phyloP scores from a whole-genome alignment of 2,329 filamentous ascomycete genomes.

The Calonectria hawksworthii region DNA sequence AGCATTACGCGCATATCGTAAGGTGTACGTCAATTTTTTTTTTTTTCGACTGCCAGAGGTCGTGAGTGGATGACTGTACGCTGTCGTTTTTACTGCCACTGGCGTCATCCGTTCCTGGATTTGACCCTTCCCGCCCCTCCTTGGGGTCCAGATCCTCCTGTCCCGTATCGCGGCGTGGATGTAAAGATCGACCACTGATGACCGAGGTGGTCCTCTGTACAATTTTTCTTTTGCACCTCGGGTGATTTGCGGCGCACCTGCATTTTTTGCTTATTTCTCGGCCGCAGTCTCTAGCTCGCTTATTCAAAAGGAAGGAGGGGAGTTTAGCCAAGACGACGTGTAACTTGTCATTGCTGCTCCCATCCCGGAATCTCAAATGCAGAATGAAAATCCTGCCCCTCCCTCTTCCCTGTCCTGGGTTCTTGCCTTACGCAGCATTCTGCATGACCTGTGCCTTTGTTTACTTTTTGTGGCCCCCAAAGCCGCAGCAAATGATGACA shows the following conservation, averaged over 20 bases:
- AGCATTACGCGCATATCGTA: constrained; percentile 13
- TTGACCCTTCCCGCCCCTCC: constrained; percentile 23
- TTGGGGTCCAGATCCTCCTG: constrained; percentile 4
- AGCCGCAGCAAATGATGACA: not conserved
- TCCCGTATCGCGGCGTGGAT: constrained; percentile 14
- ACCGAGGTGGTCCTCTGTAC: not conserved
- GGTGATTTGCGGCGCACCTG: constrained; percentile 6
- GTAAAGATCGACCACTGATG: not conserved
- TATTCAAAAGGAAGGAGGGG: constrained; percentile 4
- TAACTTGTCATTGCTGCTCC: not conserved
- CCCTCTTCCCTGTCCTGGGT: not conserved
- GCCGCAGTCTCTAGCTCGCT: constrained; percentile 1
- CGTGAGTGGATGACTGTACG: not conserved
- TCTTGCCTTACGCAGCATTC: constrained; percentile 5
- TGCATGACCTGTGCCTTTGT: constrained; percentile 21
- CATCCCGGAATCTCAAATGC: not conserved
- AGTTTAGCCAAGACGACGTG: constrained; percentile 3
- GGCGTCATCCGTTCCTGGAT: constrained; percentile 24
- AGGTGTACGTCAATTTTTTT: not conserved
- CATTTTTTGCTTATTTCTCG: constrained; percentile 9
- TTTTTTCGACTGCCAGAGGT: not conserved
- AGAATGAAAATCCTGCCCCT: constrained; percentile 13
- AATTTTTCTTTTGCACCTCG: not conserved
- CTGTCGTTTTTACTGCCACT: constrained; percentile 12
- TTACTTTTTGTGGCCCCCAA: not conserved